phyloP scores from a whole-genome alignment of 2,329 filamentous ascomycete genomes.

The Colletotrichum echinochloae region DNA sequence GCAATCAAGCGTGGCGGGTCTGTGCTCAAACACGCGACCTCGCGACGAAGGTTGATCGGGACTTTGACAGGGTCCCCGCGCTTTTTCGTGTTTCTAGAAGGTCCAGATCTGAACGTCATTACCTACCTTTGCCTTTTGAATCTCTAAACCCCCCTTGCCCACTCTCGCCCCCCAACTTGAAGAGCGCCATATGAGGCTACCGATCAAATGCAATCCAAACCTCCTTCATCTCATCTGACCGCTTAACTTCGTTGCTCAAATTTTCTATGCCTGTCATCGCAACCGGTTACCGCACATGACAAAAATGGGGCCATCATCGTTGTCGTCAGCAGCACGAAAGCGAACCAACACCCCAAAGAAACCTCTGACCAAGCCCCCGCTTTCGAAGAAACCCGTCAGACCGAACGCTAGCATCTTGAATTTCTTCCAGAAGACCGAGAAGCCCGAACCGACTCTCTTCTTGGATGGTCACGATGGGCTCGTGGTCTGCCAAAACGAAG shows the following conservation, averaged over 20 bases:
- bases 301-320: conserved; percentile 37
- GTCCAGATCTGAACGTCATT: conserved; percentile 21
- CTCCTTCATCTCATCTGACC: not conserved
- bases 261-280: too few relatives aligned
- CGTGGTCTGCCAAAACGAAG: not conserved
- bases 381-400: conserved; percentile 51
- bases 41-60: conserved; percentile 14
- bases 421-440: conserved; percentile 79
- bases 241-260: not conserved
- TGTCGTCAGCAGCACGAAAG: conserved; percentile 34
- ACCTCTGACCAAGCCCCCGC: conserved; percentile 21
- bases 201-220: not conserved
- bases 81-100: conserved; percentile 19
- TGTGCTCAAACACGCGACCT: conserved; percentile 8
- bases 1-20: not conserved
- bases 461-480: conserved; percentile 45
- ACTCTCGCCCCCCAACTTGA: not conserved
- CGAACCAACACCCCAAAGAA: conserved; percentile 40
- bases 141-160: conserved; percentile 3
- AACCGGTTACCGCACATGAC: not conserved
- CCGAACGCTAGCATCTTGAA: conserved; percentile 76
- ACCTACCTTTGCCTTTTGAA: not conserved
- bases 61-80: conserved; percentile 13
- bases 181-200: not conserved
- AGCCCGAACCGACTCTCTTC: conserved; percentile 70